Conservation (phyloP, 2,329 filamentous ascomycete species). For the Apiospora kogelbergensis region DNA sequence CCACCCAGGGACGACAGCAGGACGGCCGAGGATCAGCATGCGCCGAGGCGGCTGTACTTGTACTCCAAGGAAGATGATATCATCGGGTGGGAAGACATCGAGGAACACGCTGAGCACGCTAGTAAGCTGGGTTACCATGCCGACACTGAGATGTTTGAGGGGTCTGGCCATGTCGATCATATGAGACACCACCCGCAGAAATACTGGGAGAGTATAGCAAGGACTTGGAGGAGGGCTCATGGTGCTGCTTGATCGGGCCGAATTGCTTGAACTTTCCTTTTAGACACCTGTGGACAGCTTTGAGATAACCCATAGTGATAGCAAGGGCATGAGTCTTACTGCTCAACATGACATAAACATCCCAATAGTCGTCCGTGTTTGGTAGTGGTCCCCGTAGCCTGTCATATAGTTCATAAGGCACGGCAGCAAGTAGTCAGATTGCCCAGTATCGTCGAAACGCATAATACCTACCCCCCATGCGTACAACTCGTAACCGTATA, state of each 20-base stretch:
- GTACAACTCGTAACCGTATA: slow-evolving; percentile 49
- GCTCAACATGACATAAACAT: background rate
- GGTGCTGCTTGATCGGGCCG: background rate
- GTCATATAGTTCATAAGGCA: background rate
- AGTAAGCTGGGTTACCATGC: slow-evolving; percentile 48
- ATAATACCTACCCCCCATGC: slow-evolving; percentile 32
- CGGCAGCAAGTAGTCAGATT: no score
- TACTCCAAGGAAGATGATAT: slow-evolving; percentile 60
- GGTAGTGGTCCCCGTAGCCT: no score
- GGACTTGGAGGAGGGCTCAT: background rate
- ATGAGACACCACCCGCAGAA: slow-evolving; percentile 54
- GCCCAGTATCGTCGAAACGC: background rate
- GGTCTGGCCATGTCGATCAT: slow-evolving; percentile 61
- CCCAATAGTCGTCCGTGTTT: background rate
- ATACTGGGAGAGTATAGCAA: slow-evolving; percentile 50
- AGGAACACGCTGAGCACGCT: slow-evolving; percentile 51
- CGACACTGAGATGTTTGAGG: slow-evolving; percentile 51
- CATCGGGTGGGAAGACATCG: slow-evolving; percentile 55
- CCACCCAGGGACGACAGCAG: background rate
- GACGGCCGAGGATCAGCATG: slow-evolving; percentile 24
- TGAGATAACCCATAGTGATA: background rate
- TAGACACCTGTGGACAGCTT: no score
- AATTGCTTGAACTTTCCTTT: background rate
- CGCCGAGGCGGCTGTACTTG: slow-evolving; percentile 51
- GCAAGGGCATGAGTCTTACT: background rate